phyloP scores from a whole-genome alignment of 2,329 filamentous ascomycete genomes.

The Phialophora expanda region DNA sequence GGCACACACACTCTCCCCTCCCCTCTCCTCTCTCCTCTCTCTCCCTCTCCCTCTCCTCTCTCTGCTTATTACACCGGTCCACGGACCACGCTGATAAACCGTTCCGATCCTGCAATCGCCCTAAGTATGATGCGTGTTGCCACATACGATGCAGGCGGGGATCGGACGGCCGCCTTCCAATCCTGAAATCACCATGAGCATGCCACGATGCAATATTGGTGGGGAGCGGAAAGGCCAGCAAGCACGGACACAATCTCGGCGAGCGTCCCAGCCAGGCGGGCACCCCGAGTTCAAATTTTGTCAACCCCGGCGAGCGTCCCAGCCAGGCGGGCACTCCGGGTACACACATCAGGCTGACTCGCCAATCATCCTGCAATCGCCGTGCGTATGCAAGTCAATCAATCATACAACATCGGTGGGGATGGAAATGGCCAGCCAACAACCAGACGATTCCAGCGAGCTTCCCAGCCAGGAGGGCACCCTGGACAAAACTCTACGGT shows the following conservation, averaged over 20 bases:
- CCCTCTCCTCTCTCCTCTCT: neutral
- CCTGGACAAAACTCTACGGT: neutral
- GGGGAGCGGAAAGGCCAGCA: neutral
- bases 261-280: neutral
- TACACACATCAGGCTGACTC: neutral
- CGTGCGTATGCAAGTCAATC: neutral
- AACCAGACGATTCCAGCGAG: neutral
- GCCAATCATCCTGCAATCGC: neutral
- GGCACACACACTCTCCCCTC: neutral
- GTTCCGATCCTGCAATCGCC: neutral
- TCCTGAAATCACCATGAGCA: constrained; percentile 1
- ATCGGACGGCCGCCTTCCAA: constrained; percentile 1
- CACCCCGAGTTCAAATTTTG: neutral
- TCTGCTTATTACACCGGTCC: neutral
- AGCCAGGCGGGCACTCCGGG: neutral
- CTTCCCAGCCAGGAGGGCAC: neutral
- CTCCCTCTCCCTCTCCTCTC: neutral
- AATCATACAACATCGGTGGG: neutral
- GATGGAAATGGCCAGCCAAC: neutral
- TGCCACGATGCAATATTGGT: constrained; percentile 1
- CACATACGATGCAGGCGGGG: neutral
- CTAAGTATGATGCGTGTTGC: neutral
- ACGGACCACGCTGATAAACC: neutral
- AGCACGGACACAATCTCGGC: neutral
- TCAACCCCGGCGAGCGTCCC: neutral